These are phyloP conservation scores for Endocarpon pusillum DNA, from an alignment of 495 filamentous ascomycete genomes.

Conservation along the genomic window DNA sequence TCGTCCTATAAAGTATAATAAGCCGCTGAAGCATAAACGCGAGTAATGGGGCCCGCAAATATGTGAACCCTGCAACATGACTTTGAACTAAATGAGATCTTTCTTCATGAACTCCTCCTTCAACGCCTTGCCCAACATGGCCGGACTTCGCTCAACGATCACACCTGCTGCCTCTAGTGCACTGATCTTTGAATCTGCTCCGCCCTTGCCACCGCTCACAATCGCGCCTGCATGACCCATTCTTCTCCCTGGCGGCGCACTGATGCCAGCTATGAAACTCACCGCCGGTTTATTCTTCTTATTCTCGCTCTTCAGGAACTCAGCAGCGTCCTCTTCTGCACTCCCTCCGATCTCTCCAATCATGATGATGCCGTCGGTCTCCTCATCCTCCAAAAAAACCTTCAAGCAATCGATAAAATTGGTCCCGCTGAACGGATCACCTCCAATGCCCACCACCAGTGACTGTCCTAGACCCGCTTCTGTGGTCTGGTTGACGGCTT, in stretches of 20 bases:
- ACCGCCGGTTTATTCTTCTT: conserved; percentile 88
- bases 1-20: no score
- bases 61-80: no score
- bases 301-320: conserved; percentile 87
- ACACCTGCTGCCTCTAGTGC: conserved; percentile 89
- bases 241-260: conserved; percentile 81
- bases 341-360: conserved; percentile 97
- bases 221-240: conserved; percentile 99
- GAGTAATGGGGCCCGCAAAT: no score
- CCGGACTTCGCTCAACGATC: conserved; percentile 89
- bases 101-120: conserved; percentile 89
- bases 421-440: conserved; percentile 96
- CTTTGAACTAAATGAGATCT: conserved; percentile 92
- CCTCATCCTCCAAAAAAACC: conserved; percentile 88
- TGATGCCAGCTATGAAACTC: conserved; percentile 96
- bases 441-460: conserved; percentile 94
- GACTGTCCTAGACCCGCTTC: conserved; percentile 92
- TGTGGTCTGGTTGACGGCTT: conserved; percentile 99
- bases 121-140: conserved; percentile 75
- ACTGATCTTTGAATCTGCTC: conserved; percentile 91
- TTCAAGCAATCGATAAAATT: conserved; percentile 99
- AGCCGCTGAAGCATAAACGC: no score
- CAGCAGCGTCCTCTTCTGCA: conserved; percentile 93
- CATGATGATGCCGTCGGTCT: conserved; percentile 99
- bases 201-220: conserved; percentile 91